Percentiles rank a stretch among this genome's conserved stretches.
These are phyloP conservation scores for Colletotrichum sansevieriae DNA, from an alignment of 2,329 filamentous ascomycete species.

Conservation along the genomic window DNA sequence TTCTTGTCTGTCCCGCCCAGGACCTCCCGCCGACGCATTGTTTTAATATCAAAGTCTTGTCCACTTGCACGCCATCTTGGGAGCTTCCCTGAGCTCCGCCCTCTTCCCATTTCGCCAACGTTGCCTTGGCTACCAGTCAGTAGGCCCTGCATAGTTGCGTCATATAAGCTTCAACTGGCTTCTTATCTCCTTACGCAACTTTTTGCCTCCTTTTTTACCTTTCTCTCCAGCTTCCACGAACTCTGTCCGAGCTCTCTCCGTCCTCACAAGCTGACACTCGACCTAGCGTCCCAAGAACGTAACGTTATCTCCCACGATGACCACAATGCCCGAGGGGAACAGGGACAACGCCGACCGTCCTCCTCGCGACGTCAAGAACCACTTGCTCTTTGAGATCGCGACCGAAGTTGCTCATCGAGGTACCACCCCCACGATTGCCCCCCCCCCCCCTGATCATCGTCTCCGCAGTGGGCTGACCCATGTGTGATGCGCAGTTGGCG, in stretches of 20 bases:
- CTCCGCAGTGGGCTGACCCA: slow-evolving; percentile 45
- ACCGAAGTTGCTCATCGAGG: slow-evolving; percentile 98
- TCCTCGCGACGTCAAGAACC: slow-evolving; percentile 86
- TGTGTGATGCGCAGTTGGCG: slow-evolving; percentile 75
- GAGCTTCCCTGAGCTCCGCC: slow-evolving; percentile 38
- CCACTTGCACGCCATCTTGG: slow-evolving; percentile 27
- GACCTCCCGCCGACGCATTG: slow-evolving; percentile 31
- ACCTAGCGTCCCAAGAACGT: slow-evolving; percentile 22
- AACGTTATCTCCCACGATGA: slow-evolving; percentile 22
- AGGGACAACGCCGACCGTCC: slow-evolving; percentile 38
- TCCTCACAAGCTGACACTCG: slow-evolving; percentile 13
- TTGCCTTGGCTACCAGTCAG: slow-evolving; percentile 40
- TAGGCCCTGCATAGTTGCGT: slow-evolving; percentile 36
- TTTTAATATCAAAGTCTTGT: slow-evolving; percentile 39
- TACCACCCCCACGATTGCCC: slow-evolving; percentile 59
- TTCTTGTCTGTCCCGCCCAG: slow-evolving; percentile 27
- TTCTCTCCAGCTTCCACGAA: not conserved
- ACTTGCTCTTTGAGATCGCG: slow-evolving; percentile 95
- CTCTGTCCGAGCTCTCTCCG: not conserved
- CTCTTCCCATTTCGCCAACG: slow-evolving; percentile 24
- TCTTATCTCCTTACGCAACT: slow-evolving; percentile 4
- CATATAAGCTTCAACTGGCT: slow-evolving; percentile 31
- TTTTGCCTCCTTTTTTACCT: slow-evolving; percentile 21
- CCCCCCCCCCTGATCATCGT: slow-evolving; percentile 14
- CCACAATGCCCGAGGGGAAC: slow-evolving; percentile 30